Evolutionary conservation across 2,329 filamentous ascomycete species (phyloP), one percentile per base, ranked within the genome.

Genomic region (Aspergillus sp.): DNA sequence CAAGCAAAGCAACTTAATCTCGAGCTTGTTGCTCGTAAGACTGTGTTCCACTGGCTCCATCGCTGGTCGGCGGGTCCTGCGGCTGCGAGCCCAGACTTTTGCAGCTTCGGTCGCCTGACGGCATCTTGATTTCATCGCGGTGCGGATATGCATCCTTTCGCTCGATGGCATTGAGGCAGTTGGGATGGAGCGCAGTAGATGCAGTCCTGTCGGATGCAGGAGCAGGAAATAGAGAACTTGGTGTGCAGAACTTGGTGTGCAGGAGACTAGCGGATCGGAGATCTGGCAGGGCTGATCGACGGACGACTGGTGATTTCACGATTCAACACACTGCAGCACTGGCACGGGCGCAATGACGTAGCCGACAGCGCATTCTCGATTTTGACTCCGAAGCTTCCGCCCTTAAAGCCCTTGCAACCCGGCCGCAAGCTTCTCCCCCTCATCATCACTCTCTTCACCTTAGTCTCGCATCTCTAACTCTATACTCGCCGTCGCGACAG

Each of bases 291-390:
- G 35, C 35, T 15, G 31, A 52, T 52, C 37, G 37, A 54, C 59
- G 63, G 62, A 61, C 37, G 37, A 54, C 59, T 64, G 62, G 62
- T 66, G 64, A 66, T 66, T 64, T 66, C 64, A 67, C 64, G 64
- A 65, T 59, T 63, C 15, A 7, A 9, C 15, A 14, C 8, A 12
- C 14, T 37, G 35, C 53, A 53, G 61, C 58, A 55, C 62, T 64
- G 60, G 46, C 45, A 24, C 44, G 24, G 23, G 44, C n/a, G 24
- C 46, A 63, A 73, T 73, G 71, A 73, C 71, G 70, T 73, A 71
- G 68, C 57, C 15, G 35, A 37, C 35, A 37, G 27, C 27, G 9
- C 27, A 37, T 37, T 37, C 35, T 63, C 57, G 48, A 7, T 35
- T 39, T 35, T 15, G 17, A 51, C 63, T 67, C 70, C 70, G 67